A percentile compares a stretch with the other conserved stretches of the same genome.
phyloP scores from a whole-genome alignment of 768 basidiomycete genomes.

The Pilatotrama ljubarskyi region DNA sequence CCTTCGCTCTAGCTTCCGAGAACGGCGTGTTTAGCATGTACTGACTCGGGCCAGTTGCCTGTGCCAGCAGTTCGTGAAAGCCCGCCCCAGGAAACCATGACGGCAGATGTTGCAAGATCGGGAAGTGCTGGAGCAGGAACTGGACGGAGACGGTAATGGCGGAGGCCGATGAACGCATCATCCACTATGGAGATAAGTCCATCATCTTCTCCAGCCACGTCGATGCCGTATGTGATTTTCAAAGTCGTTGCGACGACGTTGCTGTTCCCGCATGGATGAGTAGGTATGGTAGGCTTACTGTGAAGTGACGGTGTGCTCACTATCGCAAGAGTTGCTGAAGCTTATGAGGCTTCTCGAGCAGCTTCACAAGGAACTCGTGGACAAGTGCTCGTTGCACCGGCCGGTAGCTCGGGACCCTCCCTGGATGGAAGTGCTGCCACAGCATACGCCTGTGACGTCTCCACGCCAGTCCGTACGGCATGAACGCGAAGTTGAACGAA shows the following conservation, averaged over 20 bases:
- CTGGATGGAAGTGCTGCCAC: constrained; percentile 12
- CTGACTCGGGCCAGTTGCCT: neutral
- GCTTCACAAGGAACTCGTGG: constrained; percentile 5
- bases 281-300: neutral
- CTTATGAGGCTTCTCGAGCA: constrained; percentile 1
- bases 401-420: neutral
- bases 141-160: neutral
- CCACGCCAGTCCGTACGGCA: constrained; percentile 14
- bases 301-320: neutral
- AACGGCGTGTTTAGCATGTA: neutral
- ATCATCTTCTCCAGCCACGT: constrained; percentile 8
- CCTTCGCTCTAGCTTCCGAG: too few species aligned
- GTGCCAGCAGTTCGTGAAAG: neutral
- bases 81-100: constrained; percentile 10
- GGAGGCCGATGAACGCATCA: neutral
- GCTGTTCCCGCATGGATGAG: neutral
- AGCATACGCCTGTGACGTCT: constrained; percentile 14
- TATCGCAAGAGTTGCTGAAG: neutral
- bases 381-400: neutral
- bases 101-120: neutral
- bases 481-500: neutral
- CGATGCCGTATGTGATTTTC: constrained; percentile 1
- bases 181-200: constrained; percentile 17
- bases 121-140: constrained; percentile 1
- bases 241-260: neutral